Base-by-base conservation (phyloP, 2,329 filamentous ascomycete species). In the Colletotrichum sp. region DNA sequence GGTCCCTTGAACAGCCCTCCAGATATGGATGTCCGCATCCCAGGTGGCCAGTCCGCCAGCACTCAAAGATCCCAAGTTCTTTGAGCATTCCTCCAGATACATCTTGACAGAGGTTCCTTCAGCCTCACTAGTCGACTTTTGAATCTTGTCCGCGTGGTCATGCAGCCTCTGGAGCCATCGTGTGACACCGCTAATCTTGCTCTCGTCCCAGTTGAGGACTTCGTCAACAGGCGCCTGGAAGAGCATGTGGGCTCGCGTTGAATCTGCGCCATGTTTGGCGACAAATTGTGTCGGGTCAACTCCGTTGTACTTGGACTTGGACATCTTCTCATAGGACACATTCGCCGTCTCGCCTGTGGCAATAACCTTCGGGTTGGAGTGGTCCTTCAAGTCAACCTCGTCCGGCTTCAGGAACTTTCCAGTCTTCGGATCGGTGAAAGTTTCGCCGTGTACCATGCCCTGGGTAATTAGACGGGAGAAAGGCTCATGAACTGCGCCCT, bases 361-460 rank as follows among this genome's bases (percentile, higher is more conserved):
- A 21, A 87, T 87, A n/a, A 97, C 89, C 68, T 87, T 86, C 1
- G 93, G 93, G 15, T 85, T 84, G 0, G 86, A 83, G 0, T 89
- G 85, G 54, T 90, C 87, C 5, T 86, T 87, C 6, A 93, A 78
- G 76, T 96, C 92, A 16, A 98, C 87, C 81, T 98, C 94, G 18
- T 92, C 88, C 0, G 94, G 93, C 75, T 91, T 93, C 29, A 98
- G 86, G 82, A 97, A 97, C 59, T 91, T 90, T 15, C 95, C 94
- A 6, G 89, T 96, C 0, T 87, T 83, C 0, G 95, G 94, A 79
- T 98, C 91, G 2, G 91, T 91, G 77, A 91, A 96, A 0, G 95
- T 98, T 83, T 92, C 94, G 55, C 95, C 95, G 78, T 98, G 95
- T 0, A 98, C 95, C 95, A 98, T 98, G 18, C 95, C 95, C 82